Conservation (phyloP, 2,329 filamentous ascomycete species). For the Lachnellula occidentalis region DNA sequence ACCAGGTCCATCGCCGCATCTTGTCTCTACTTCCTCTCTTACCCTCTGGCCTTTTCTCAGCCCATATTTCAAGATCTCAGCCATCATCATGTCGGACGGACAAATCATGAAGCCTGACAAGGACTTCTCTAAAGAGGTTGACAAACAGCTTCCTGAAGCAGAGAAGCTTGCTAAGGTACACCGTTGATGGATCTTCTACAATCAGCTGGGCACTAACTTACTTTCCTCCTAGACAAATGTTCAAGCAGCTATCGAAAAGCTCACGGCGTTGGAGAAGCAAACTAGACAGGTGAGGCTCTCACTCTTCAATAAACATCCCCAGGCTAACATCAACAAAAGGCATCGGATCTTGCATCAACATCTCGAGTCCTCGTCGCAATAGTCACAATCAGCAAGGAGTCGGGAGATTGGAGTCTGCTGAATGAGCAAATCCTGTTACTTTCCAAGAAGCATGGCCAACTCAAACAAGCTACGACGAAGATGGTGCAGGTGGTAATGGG, state of each 20-base stretch:
- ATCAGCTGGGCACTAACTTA: conserved; percentile 13
- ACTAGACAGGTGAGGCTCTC: conserved; percentile 71
- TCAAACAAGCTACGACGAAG: conserved; percentile 97
- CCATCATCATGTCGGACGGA: conserved; percentile 30
- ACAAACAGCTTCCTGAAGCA: conserved; percentile 84
- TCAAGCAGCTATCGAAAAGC: conserved; percentile 86
- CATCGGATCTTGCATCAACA: conserved; percentile 92
- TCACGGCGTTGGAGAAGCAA: conserved; percentile 89
- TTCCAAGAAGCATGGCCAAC: conserved; percentile 99
- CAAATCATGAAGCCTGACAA: conserved; percentile 65
- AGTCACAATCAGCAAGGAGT: conserved; percentile 89
- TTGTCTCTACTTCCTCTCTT: no score
- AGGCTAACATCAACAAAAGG: conserved; percentile 46
- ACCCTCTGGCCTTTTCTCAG: no score
- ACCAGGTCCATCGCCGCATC: not conserved
- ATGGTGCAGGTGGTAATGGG: conserved; percentile 97
- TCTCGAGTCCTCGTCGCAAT: conserved; percentile 82
- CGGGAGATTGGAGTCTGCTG: conserved; percentile 86
- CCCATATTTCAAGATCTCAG: not conserved
- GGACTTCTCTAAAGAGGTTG: conserved; percentile 96
- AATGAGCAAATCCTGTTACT: conserved; percentile 94
- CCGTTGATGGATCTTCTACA: not conserved
- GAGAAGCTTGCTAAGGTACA: conserved; percentile 81
- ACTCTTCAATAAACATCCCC: conserved; percentile 4
- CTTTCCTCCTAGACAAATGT: conserved; percentile 58